Base-by-base conservation (phyloP, 257 asterid species). In the Rehmannia glutinosa region DNA sequence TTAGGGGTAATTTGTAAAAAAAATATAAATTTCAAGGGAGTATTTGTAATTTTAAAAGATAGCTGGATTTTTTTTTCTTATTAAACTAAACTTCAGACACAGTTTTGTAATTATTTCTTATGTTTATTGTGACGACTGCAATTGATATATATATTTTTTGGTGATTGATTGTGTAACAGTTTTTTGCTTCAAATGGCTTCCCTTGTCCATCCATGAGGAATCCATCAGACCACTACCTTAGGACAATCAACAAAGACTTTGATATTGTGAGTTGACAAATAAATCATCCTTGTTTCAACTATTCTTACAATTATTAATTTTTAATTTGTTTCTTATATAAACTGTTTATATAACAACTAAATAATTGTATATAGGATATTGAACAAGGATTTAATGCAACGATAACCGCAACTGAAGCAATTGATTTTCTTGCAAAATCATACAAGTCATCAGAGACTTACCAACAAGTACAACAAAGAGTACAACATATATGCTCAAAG, bases 171-270 rank as follows among this genome's bases (percentile, higher is more conserved):
- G n/a, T 21, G 73, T 1, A 2, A 33, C 75, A 86, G 91, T 79
- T 75, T 62, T 86, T 86, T 56, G 78, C 75, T 39, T 36, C 66
- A 23, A 82, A 76, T 80, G 88, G 91, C 60, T 82, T 82, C 57
- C 83, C 84, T 7, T 82, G 91, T 27, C 91, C 94, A 35, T 15
- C 77, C 35, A 62, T 84, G 83, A 78, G 83, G 78, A 86, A 80
- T 55, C 91, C 91, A 24, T 74, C 91, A 6, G 94, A 86, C 58
- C 94, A 86, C 70, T 86, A 64, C 71, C 88, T 86, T 20, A 68
- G 80, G 33, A 84, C 87, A 15, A 80, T 86, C 35, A 86, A 86
- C 77, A 73, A 78, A 66, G 91, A 86, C 62, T 86, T 86, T 55
- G 91, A 84, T 53, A 60, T 41, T 30, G 73, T 77, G 46, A 68